Evolutionary conservation across 768 basidiomycete genomes (phyloP).

Genomic region (Naganishia friedmannii): DNA sequence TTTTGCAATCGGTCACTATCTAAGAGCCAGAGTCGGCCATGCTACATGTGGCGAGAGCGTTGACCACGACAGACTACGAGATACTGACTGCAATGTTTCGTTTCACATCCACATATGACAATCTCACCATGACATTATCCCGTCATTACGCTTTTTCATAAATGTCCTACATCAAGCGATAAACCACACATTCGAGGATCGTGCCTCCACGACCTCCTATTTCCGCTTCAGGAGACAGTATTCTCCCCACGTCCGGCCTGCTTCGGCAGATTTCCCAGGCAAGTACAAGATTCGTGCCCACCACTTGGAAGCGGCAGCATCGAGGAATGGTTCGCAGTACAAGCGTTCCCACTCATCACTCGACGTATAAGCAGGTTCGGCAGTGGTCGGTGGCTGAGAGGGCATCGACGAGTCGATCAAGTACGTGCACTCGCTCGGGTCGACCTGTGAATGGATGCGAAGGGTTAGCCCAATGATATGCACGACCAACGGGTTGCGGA

Average conservation of each 20-base stretch:
- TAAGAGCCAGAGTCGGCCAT: background rate
- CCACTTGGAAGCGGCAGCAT: slow-evolving; percentile 68
- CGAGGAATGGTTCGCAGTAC: slow-evolving; percentile 78
- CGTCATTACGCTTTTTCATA: too few relatives aligned
- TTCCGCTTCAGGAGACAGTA: slow-evolving; percentile 71
- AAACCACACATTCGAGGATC: too few relatives aligned
- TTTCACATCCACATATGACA: too few relatives aligned
- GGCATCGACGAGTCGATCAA: slow-evolving; percentile 88
- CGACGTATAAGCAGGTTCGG: slow-evolving; percentile 77
- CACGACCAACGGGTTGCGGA: slow-evolving; percentile 7
- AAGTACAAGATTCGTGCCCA: slow-evolving; percentile 76
- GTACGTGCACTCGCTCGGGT: slow-evolving; percentile 75
- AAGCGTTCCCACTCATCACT: slow-evolving; percentile 72
- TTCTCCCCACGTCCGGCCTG: slow-evolving; percentile 75
- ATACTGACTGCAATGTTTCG: too few relatives aligned
- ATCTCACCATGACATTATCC: too few relatives aligned
- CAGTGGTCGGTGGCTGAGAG: slow-evolving; percentile 56
- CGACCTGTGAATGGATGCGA: slow-evolving; percentile 58
- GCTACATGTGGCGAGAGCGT: too few relatives aligned
- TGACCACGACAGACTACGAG: too few relatives aligned
- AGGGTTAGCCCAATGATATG: slow-evolving; percentile 1
- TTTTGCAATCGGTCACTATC: background rate
- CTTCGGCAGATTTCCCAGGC: slow-evolving; percentile 69
- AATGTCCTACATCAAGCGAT: too few relatives aligned
- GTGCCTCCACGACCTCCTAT: slow-evolving; percentile 39